Evolutionary conservation across 2,329 filamentous ascomycete species (phyloP), one percentile per base, ranked within the genome.

Genomic region (Ceratocystis harringtonii): DNA sequence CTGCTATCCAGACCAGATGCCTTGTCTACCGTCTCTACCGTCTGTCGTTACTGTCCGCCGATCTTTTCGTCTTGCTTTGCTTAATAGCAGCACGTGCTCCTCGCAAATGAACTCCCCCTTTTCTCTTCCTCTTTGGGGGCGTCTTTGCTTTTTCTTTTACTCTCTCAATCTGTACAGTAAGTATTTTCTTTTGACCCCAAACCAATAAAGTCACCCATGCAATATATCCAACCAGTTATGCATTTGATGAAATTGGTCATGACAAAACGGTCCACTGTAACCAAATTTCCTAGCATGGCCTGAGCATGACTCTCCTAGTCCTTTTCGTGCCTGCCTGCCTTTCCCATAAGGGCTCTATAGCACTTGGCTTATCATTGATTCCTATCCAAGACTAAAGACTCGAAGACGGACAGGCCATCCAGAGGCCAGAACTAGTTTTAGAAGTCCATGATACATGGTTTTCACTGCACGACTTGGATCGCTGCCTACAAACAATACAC

Each of bases 201-300:
- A 19, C 5, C 5, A 48, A 48, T n/a, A 48, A 52, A 52, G 7
- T 3, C 28, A 4, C 52, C 28, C 19, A 58, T 30, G 25, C 52
- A 58, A 58, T 58, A 58, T 32, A 25, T 30, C 15, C 12, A 36
- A 4, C 52, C 28, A 58, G 52, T 8, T 58, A 32, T 58, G 25
- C 22, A 60, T 66, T 57, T 63, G 19, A 44, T 25, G 44, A 57
- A 48, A 30, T 61, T 45, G 43, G 8, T 43, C 43, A 58, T 25
- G 58, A 62, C 62, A 44, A 62, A 41, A 41, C 28, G 62, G 62
- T 52, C 64, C 48, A 58, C 19, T 48, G 36, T 3, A 52, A 8
- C n/a, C 45, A 62, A 55, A 25, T 19, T 22, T 55, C 22, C 22
- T 36, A 36, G 2, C 19, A 61, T 65, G 55, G 52, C 32, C 12